Evolutionary conservation across 2,329 filamentous ascomycete species (phyloP), one percentile per base, ranked within the genome.

Genomic region (Lomentospora prolificans): DNA sequence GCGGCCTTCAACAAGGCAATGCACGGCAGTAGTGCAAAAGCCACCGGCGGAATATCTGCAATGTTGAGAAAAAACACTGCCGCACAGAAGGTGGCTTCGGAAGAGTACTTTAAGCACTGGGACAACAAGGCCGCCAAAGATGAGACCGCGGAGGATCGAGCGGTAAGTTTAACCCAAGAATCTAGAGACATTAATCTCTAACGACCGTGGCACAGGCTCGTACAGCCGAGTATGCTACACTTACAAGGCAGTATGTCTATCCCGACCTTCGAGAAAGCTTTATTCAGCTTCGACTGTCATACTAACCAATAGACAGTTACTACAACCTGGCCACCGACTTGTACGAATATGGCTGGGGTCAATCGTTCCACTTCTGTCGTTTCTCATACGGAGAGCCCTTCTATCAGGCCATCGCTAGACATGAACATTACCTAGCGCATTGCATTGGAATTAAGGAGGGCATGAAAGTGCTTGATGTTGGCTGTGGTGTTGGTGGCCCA

Each of bases 101-200:
- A 94, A 67, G 89, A 95, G 70, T 96, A 96, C 75, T 95, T 95
- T 77, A 95, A 95, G 79, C 90, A 95, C 70, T 96, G 89, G 88
- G 90, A 96, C 71, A 87, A 92, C 76, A 90, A 95, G 74, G 72
- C 75, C 50, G 87, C 76, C 30, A 84, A 80, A 60, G 80, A 85
- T 44, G 94, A 99, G 80, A 97, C 92, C 1, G 81, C 85, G 55
- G 89, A 86, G 65, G 85, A 81, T 63, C 84, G 92, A 67, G 86
- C 90, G 72, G 89, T 90, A 73, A 63, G 80, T 36, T 28, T 17
- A 10, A 12, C 24, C 14, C 19, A 8, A 3, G 24, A 27, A 12
- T 4, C 19, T 30, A 33, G 8, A 27, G 10, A 25, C 27, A 30
- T 24, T 52, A 24, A 33, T 22, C n/a, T 6, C 31, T 41, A 24